A percentile compares a stretch with the other conserved stretches of the same genome.
Evolutionary conservation across 2,329 filamentous ascomycete genomes (phyloP).

Genomic region (Cladophialophora immunda): DNA sequence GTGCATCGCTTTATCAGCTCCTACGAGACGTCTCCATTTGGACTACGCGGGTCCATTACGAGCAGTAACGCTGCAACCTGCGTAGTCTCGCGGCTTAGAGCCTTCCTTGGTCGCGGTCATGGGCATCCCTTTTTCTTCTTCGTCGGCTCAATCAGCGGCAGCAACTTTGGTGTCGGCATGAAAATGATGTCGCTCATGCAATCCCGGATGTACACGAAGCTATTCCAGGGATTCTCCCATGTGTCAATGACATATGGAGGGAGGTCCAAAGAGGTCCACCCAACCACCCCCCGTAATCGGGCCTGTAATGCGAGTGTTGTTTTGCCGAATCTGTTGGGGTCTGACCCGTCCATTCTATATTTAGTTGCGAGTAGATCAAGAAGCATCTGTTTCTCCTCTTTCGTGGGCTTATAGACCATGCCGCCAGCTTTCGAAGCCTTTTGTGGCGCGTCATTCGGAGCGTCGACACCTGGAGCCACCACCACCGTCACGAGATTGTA

Average conservation of each 20-base stretch:
- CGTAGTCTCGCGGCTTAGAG: background rate
- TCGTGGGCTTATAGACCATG: slow-evolving; percentile 31
- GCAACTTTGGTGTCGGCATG: slow-evolving; percentile 33
- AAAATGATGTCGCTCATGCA: slow-evolving; percentile 40
- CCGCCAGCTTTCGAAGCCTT: slow-evolving; percentile 35
- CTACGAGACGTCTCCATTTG: background rate
- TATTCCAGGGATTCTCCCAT: slow-evolving; percentile 41
- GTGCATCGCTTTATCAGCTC: slow-evolving; percentile 1
- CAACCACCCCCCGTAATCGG: slow-evolving; percentile 32
- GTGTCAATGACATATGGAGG: slow-evolving; percentile 39
- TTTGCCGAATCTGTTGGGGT: slow-evolving; percentile 39
- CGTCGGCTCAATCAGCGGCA: slow-evolving; percentile 35
- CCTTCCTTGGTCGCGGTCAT: background rate
- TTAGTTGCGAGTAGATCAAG: slow-evolving; percentile 36
- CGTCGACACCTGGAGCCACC: slow-evolving; percentile 40
- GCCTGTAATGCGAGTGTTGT: slow-evolving; percentile 38
- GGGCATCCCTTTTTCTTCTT: background rate
- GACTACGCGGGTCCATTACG: background rate
- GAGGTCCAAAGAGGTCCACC: slow-evolving; percentile 39
- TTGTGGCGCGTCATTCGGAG: slow-evolving; percentile 33
- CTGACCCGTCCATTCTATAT: slow-evolving; percentile 40
- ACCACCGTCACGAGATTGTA: slow-evolving; percentile 39
- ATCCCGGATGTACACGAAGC: slow-evolving; percentile 39
- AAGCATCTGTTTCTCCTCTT: slow-evolving; percentile 32
- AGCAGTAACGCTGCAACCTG: background rate